Evolutionary conservation across 139 green algal genomes (phyloP).

Genomic region (Edaphochlamys debaryana): DNA sequence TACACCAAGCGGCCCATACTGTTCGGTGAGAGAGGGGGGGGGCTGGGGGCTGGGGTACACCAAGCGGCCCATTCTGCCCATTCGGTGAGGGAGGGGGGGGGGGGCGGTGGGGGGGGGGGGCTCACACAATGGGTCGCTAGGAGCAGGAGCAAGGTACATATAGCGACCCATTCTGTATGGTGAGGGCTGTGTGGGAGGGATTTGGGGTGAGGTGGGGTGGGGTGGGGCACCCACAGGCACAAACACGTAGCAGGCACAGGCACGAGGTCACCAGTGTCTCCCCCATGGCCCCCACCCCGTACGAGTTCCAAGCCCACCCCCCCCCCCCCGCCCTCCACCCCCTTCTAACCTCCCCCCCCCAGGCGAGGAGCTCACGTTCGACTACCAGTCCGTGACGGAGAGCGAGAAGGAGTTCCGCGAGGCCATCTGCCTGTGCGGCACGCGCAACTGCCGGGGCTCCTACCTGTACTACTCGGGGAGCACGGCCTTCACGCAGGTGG

Average conservation of each 20-base stretch:
- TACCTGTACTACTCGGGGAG: conserved; percentile 88
- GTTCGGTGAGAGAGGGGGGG: neutral
- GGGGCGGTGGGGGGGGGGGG: too few relatives aligned
- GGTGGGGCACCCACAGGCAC: too few relatives aligned
- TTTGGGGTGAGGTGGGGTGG: too few relatives aligned
- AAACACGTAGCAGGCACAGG: neutral
- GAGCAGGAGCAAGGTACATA: too few relatives aligned
- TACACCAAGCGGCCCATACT: conserved; percentile 82
- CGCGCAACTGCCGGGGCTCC: conserved; percentile 76
- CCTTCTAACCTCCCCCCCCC: neutral
- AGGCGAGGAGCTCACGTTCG: conserved; percentile 90
- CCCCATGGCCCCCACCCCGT: too few relatives aligned
- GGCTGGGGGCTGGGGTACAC: too few relatives aligned
- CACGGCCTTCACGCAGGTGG: conserved; percentile 75
- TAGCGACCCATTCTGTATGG: too few relatives aligned
- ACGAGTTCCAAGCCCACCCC: too few relatives aligned
- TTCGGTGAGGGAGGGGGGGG: neutral
- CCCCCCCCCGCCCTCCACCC: neutral
- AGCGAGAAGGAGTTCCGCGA: conserved; percentile 78
- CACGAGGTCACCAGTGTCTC: too few relatives aligned
- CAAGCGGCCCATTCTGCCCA: too few relatives aligned
- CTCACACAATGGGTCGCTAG: too few relatives aligned
- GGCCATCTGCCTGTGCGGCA: conserved; percentile 90
- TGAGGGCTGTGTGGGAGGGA: too few relatives aligned
- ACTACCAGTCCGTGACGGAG: conserved; percentile 92